Evolutionary conservation across 768 basidiomycete genomes (phyloP).

Genomic region (Tricholoma saponaceum): DNA sequence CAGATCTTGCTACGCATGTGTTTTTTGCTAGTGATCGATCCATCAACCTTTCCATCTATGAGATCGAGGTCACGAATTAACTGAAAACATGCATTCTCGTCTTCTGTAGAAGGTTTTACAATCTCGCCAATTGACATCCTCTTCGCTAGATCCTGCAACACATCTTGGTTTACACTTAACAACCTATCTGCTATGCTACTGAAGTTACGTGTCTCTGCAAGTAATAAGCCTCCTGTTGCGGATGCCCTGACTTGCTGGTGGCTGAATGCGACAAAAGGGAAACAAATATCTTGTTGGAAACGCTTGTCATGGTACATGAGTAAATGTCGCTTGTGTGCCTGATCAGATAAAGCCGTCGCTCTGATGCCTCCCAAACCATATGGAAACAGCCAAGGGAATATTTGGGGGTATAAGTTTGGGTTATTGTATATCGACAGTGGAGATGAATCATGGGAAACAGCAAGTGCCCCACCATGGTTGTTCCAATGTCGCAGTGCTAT

Average conservation of each 20-base stretch:
- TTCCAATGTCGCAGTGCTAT: background rate
- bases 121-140: constrained; percentile 13
- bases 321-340: constrained; percentile 17
- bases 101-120: background rate
- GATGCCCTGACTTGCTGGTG: constrained; percentile 32
- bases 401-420: constrained; percentile 30
- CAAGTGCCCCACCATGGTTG: background rate
- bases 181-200: constrained; percentile 18
- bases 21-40: constrained; percentile 22
- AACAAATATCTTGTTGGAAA: constrained; percentile 33
- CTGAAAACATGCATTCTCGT: background rate
- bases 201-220: constrained; percentile 23
- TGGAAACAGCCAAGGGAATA: constrained; percentile 41
- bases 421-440: constrained; percentile 24
- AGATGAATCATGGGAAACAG: background rate
- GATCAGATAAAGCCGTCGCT: constrained; percentile 8
- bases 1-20: constrained; percentile 26
- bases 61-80: background rate
- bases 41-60: constrained; percentile 5
- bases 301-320: constrained; percentile 35
- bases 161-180: constrained; percentile 16
- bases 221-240: constrained; percentile 21
- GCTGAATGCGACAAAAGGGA: constrained; percentile 34
- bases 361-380: constrained; percentile 28
- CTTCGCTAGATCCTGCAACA: constrained; percentile 14